A percentile compares a stretch with the other conserved stretches of the same genome.
These are phyloP conservation scores for Selaginella tamariscina DNA, from an alignment of 75 land plant genomes.

Conservation along the genomic window DNA sequence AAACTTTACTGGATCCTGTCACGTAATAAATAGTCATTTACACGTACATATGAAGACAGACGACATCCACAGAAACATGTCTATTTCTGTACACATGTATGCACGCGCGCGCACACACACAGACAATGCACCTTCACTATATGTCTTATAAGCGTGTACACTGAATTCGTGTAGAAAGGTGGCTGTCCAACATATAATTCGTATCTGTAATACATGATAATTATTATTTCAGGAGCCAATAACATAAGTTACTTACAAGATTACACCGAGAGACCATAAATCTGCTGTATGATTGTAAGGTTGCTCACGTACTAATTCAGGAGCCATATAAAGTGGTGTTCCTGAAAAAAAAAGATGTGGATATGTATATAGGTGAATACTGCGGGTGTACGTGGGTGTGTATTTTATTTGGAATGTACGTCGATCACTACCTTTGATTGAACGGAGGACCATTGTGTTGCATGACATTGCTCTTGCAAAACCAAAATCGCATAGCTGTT, in stretches of 20 bases:
- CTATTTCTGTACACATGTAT: too few relatives aligned
- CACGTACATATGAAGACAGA: background rate
- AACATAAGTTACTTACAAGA: constrained; percentile 47
- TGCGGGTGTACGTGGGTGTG: background rate
- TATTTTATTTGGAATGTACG: background rate
- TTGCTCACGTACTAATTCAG: constrained; percentile 91
- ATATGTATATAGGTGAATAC: background rate
- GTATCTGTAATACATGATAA: constrained; percentile 38
- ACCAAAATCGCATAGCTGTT: constrained; percentile 98
- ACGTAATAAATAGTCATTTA: background rate
- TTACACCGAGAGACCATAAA: constrained; percentile 98
- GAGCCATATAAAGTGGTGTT: constrained; percentile 98
- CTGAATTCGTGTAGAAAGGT: constrained; percentile 98
- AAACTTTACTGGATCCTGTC: constrained; percentile 97
- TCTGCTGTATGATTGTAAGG: constrained; percentile 99
- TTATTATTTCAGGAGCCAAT: background rate
- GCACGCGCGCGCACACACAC: too few relatives aligned
- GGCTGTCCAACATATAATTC: constrained; percentile 98
- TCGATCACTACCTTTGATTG: constrained; percentile 68
- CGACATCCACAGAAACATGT: background rate
- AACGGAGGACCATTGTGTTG: constrained; percentile 91
- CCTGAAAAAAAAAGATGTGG: constrained; percentile 29
- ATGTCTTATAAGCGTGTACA: constrained; percentile 84
- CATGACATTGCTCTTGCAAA: constrained; percentile 99
- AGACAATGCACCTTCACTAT: constrained; percentile 59